Evolutionary conservation across 2,329 filamentous ascomycete species (phyloP).

Genomic region (Fusarium tjaetaba): DNA sequence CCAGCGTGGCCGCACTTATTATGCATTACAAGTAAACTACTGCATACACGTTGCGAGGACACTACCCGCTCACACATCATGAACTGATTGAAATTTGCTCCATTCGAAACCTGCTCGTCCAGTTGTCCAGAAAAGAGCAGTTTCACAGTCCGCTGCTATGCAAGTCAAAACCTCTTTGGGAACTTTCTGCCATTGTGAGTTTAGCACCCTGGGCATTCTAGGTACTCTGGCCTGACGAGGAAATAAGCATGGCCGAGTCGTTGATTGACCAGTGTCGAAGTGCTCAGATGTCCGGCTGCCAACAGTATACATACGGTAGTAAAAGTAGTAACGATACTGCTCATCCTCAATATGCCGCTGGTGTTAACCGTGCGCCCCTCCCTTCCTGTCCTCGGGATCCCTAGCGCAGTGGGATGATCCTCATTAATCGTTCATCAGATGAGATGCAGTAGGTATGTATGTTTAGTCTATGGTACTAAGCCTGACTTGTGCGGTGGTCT

Average conservation of each 20-base stretch:
- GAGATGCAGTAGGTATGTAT: background rate
- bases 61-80: background rate
- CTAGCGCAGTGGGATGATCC: background rate
- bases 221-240: background rate
- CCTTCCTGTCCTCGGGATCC: background rate
- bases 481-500: background rate
- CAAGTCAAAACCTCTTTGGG: background rate
- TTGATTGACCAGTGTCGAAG: background rate
- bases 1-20: background rate
- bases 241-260: background rate
- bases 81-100: background rate
- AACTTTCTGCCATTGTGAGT: background rate
- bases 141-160: background rate
- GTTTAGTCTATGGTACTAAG: background rate
- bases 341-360: constrained; percentile 13
- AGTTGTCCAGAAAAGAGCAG: background rate
- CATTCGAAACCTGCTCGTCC: background rate
- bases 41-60: background rate
- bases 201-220: background rate
- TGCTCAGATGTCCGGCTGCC: background rate
- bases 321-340: background rate
- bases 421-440: background rate
- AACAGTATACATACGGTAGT: background rate
- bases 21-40: background rate
- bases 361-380: constrained; percentile 8